Base-by-base conservation (phyloP, 441 rosid genomes). In the Metrosideros polymorpha region DNA sequence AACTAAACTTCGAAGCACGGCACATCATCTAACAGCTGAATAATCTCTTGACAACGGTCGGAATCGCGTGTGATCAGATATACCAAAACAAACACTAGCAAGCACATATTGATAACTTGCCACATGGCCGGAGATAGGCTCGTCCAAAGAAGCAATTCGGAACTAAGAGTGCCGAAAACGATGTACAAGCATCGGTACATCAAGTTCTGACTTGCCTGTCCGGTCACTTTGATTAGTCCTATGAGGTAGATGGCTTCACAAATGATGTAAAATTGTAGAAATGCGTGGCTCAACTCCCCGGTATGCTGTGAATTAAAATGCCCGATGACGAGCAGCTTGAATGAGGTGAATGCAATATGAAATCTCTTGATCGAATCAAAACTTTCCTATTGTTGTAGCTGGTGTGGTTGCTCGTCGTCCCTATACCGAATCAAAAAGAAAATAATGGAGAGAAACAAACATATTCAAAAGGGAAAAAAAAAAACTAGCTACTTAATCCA, bases 21-120 rank as follows among this genome's bases (percentile, higher is more conserved):
- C 75, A 30, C 19, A 7, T 61, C 25, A 0, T 17, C 6, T 0
- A 7, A 32, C 6, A 8, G 9, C 18, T 17, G 12, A 30, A 61
- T 6, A 17, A 8, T 30, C 24, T 61, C 75, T 14, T 0, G 10
- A 0, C 30, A 30, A 30, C 5, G 1, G 6, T 0, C 1, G 2
- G 12, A 8, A 17, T 61, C 12, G 18, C 24, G 6, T 9, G 24
- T 8, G 9, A 61, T 2, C 10, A 17, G 0, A 17, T 24, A 61
- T 61, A 42, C 75, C 24, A 61, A 32, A 61, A 5, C 35, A 59
- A 59, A 59, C 4, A 29, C 35, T 59, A 59, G 35, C 71, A 59
- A 29, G 35, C 2, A 59, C 10, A 59, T 17, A 0, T 59, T 29
- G 18, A 59, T 59, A 17, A 59, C 19, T 2, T 29, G 19, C 35